These are phyloP conservation scores for Persicaria tinctoria DNA, from an alignment of 148 eudicot species.

Conservation along the genomic window DNA sequence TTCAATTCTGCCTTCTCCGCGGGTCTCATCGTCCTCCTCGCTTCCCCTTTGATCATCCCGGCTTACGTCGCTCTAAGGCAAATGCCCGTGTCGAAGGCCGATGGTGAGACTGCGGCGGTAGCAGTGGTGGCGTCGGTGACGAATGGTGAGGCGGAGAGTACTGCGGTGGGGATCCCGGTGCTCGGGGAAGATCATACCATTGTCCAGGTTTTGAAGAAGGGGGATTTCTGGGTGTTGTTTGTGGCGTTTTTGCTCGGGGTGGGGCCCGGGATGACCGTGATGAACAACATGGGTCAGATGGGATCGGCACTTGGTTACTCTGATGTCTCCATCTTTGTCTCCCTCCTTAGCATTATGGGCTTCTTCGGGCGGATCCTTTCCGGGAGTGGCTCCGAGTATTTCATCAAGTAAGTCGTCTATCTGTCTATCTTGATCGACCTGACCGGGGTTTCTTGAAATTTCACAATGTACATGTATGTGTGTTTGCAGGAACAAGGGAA, in stretches of 20 bases:
- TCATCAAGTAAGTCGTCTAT: conserved; percentile 52
- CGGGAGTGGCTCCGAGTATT: conserved; percentile 74
- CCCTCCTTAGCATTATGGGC: conserved; percentile 78
- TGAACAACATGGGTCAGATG: conserved; percentile 95
- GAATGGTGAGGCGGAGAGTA: conserved; percentile 6
- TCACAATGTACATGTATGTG: background rate
- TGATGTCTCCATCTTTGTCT: conserved; percentile 81
- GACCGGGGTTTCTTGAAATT: too few relatives aligned
- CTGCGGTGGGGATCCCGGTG: conserved; percentile 25
- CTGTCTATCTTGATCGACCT: too few relatives aligned
- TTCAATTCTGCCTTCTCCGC: conserved; percentile 30
- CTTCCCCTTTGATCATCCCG: conserved; percentile 43
- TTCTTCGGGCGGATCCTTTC: conserved; percentile 81
- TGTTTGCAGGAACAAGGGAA: conserved; percentile 54
- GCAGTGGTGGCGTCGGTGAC: background rate
- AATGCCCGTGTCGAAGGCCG: conserved; percentile 18
- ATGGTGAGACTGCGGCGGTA: conserved; percentile 25
- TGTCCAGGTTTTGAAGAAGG: conserved; percentile 44
- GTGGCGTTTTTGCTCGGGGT: conserved; percentile 79
- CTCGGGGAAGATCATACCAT: conserved; percentile 95
- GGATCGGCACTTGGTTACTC: conserved; percentile 74
- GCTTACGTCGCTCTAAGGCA: conserved; percentile 21
- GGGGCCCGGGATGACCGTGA: conserved; percentile 81
- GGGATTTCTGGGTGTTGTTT: conserved; percentile 87
- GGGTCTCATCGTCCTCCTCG: conserved; percentile 36